Conservation (phyloP, 2,329 filamentous ascomycete genomes). For the Zalaria obscura region DNA sequence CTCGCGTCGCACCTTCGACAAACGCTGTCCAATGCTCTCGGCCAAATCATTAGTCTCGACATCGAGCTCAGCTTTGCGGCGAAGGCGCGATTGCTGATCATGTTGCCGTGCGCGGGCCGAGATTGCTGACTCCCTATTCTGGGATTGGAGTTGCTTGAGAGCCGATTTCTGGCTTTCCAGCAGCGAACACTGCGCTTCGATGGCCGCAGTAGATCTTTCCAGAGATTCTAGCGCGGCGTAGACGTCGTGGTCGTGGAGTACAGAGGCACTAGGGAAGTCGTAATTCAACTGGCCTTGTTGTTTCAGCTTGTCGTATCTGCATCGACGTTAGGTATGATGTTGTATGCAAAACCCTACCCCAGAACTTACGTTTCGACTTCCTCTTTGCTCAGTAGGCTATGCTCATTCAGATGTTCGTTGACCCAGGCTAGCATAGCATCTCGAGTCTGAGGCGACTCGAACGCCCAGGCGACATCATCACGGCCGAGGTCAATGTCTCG, state of each 20-base stretch:
- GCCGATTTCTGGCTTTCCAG: slow-evolving; percentile 49
- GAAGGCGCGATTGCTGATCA: slow-evolving; percentile 12
- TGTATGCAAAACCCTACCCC: slow-evolving; percentile 12
- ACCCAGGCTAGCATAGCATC: slow-evolving; percentile 29
- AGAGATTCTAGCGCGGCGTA: slow-evolving; percentile 47
- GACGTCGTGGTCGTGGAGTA: slow-evolving; percentile 46
- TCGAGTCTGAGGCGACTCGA: slow-evolving; percentile 27
- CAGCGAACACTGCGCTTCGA: slow-evolving; percentile 48
- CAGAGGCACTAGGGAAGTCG: slow-evolving; percentile 16
- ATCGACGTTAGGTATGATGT: neutral
- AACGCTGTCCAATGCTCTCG: slow-evolving; percentile 14
- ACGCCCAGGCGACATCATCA: slow-evolving; percentile 34
- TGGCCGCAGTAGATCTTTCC: slow-evolving; percentile 48
- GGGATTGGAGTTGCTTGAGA: slow-evolving; percentile 38
- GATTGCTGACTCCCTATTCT: slow-evolving; percentile 10
- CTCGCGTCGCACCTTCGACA: slow-evolving; percentile 7
- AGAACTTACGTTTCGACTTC: slow-evolving; percentile 31
- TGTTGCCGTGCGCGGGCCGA: slow-evolving; percentile 1
- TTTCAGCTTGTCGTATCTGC: neutral
- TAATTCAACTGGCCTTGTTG: neutral
- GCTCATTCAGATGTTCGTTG: slow-evolving; percentile 29
- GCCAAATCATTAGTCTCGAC: slow-evolving; percentile 19
- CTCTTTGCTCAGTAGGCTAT: slow-evolving; percentile 33
- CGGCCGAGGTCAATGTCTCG: slow-evolving; percentile 27
- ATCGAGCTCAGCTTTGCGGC: slow-evolving; percentile 28